Base-by-base conservation (phyloP, 1,139 yeast species). In the Saccharomycopsis phalli region DNA sequence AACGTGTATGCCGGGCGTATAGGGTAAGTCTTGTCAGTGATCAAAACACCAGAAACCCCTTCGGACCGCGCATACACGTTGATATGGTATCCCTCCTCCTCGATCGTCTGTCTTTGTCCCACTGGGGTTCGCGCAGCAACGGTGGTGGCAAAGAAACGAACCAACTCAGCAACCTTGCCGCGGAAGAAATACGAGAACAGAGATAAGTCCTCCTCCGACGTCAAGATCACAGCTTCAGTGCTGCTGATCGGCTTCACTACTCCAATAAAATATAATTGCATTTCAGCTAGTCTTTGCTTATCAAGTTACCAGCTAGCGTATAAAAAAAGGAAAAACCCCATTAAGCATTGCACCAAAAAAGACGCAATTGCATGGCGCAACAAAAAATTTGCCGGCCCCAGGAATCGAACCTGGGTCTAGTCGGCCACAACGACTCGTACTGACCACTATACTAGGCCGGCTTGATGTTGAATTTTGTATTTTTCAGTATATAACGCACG, bases 1-100 rank as follows among this genome's bases (percentile, higher is more conserved):
- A 91, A 68, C 2, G 96, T 81, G 63, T 86, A 91, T 1, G 96
- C 98, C n/a, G 96, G 97, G 57, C 98, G 74, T 17, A 84, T 88
- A 2, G 98, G 98, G 61, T 91, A 91, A 53, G 91, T 96, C 59
- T 82, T 82, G 60, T 91, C 99, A 38, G 95, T 77, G 58, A 93
- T 83, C 47, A 91, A 65, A 22, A 91, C 95, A 49, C 95, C 95
- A n/a, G 94, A 82, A 37, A 91, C 58, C 1, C 97, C 97, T 60
- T 93, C 98, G 26, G 81, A 64, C 51, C 97, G 73, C 20, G 88
- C 79, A 59, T 82, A 91, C 1, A 91, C 91, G 60, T 93, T 98
- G 6, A 95, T 97, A 17, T 84, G 72, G 58, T 88, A 88, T 58
- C 64, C 64, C 40, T 58, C 76, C 60, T 91, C 96, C 59, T 91